Evolutionary conservation across 31 red algal genomes (phyloP).

Genomic region (Bonnemaisonia californica): DNA sequence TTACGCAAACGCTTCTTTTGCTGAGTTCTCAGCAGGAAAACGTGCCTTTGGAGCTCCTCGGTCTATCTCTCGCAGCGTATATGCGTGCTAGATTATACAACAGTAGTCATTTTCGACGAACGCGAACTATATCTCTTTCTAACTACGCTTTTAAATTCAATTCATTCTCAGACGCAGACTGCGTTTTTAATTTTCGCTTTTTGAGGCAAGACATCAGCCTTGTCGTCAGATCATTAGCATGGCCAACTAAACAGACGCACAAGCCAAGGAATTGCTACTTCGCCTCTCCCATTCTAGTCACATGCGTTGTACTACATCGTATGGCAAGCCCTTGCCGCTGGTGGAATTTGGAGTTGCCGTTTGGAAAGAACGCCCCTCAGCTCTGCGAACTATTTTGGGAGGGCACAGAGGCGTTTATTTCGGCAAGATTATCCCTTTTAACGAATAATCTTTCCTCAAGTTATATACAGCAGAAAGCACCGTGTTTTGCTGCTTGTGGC

Average conservation of each 20-base stretch:
- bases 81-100: too few species aligned
- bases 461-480: neutral
- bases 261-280: neutral
- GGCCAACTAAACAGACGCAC: neutral
- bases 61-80: too few species aligned
- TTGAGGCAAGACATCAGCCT: neutral
- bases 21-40: too few species aligned
- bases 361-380: conserved; percentile 6
- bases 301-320: neutral
- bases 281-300: neutral
- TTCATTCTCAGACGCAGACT: neutral
- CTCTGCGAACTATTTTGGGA: neutral
- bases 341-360: too few species aligned
- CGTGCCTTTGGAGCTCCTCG: too few species aligned
- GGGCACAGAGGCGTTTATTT: neutral
- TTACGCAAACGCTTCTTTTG: too few species aligned
- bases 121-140: neutral
- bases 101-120: too few species aligned
- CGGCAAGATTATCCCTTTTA: neutral
- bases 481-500: neutral
- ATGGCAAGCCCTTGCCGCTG: neutral
- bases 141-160: neutral
- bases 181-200: neutral
- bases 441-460: neutral
- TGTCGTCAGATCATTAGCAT: neutral